Conservation (phyloP, 1,284 basidiomycete genomes). For the Ganoderma multipileum region DNA sequence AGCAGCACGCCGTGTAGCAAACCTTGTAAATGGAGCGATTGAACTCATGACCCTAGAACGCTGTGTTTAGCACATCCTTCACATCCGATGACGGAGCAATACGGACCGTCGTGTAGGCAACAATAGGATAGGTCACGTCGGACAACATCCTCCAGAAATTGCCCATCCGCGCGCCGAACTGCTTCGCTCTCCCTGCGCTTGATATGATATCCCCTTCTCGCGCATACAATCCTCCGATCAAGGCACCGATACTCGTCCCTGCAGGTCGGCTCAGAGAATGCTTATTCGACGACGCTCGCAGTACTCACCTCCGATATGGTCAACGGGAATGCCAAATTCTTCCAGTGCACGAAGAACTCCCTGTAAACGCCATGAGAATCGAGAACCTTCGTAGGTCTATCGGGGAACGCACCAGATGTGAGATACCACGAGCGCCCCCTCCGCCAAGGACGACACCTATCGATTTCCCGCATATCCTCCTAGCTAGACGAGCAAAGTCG, state of each 20-base stretch:
- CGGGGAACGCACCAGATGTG: constrained; percentile 78
- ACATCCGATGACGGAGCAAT: constrained; percentile 29
- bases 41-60: constrained; percentile 85
- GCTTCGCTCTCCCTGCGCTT: constrained; percentile 86
- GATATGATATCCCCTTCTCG: constrained; percentile 92
- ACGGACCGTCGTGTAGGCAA: constrained; percentile 94
- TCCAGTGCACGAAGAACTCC: constrained; percentile 91
- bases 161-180: constrained; percentile 91
- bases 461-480: constrained; percentile 91
- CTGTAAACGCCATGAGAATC: constrained; percentile 44
- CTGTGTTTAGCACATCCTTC: constrained; percentile 18
- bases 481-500: constrained; percentile 93
- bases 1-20: constrained; percentile 17
- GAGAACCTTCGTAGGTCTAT: constrained; percentile 2
- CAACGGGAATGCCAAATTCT: constrained; percentile 93
- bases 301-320: constrained; percentile 79
- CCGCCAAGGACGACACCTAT: constrained; percentile 96
- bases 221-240: constrained; percentile 97
- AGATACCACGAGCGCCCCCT: constrained; percentile 94
- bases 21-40: constrained; percentile 87
- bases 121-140: constrained; percentile 96
- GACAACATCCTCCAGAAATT: constrained; percentile 95
- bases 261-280: constrained; percentile 24
- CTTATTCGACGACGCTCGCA: neutral
- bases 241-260: constrained; percentile 91